Evolutionary conservation across 495 filamentous ascomycete genomes (phyloP), one percentile per base, ranked within the genome.

Genomic region (Hypoxylon fuscum): DNA sequence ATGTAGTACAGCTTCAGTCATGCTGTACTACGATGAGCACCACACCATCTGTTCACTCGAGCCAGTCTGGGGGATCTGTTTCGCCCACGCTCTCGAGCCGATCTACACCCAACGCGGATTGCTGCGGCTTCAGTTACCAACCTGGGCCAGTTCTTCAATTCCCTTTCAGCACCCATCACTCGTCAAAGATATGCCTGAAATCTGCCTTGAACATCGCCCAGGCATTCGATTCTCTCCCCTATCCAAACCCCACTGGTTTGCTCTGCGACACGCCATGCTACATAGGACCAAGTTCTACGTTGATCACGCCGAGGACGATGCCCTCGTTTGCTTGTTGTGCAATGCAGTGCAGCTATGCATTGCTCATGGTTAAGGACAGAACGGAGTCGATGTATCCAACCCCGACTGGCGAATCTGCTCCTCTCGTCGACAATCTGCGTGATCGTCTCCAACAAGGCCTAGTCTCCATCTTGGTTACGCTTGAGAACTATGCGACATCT

Each of bases 321-420:
- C 85, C 85, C 0, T 79, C 81, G 0, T 86, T 86, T 54, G 82
- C 85, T 14, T 86, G 83, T 58, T 87, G 85, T 62, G 76, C 85
- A 7, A 86, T 87, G 83, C 85, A 87, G 62, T 80, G 81, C 40
- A 84, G 81, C 56, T 87, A 87, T 57, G 83, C 83, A 6, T 75
- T 87, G 69, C 75, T 87, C 18, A 87, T 87, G 84, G 76, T 81
- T 2, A 78, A 79, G 17, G 74, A 82, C 12, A 77, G 77, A 45
- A 83, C 79, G 12, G 80, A 80, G 25, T 76, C 79, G 11, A 72
- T 74, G 7, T 79, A 79, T 14, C 66, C 72, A 1, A 68, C 66
- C 14, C 62, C 69, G 50, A 73, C 72, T 11, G 53, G 69, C n/a
- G 58, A 62, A 35, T 62, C 61, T n/a, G 68, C 70, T 48, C 63